Evolutionary conservation across 371 early-diverging fungal species (phyloP), one percentile per base, ranked within the genome.

Genomic region (Actinomortierella wolfii): DNA sequence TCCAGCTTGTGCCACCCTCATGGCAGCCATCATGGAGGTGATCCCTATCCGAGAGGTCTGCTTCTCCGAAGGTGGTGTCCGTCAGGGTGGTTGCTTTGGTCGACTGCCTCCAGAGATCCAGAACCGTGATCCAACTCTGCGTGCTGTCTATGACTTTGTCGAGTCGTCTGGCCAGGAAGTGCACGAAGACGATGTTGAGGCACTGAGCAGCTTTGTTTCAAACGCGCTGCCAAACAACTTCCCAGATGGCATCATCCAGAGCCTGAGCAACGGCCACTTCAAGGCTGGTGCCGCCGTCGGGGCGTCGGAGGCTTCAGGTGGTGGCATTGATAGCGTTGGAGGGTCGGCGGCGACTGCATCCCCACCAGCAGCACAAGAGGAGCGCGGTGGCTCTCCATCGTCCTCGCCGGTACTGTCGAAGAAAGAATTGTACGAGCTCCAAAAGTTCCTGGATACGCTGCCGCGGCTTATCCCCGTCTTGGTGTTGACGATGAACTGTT

Each of bases 1-100:
- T 28, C 88, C 88, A 18, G 88, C 88, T 2, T 79, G 83, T 23
- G 82, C 84, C 23, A 84, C 85, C 44, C 57, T 87, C 14, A 76
- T 85, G 29, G 73, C 80, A 7, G 85, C 85, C 0, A 76, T 86
- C 5, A 51, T 84, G 55, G 68, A 84, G 45, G 84, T 79, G 1
- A 75, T 85, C 57, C 60, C 71, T 9, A 76, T 85, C 34, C 67
- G 58, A 41, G 65, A 76, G 9, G 78, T 85, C 1, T 73, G 78
- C 39, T 87, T 87, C 55, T 85, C 86, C 47, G 86, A 87, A 51
- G 88, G 86, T 2, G 88, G 88, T 43, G 86, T 86, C 2, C 79
- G 86, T 6, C 85, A 86, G 49, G 88, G 88, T 4, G 70, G 79
- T 2, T 86, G 86, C 57, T 86, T 82, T 51, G 68, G 76, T 8